A percentile compares a stretch with the other conserved stretches of the same genome.
These are phyloP conservation scores for Lichtheimia ramosa DNA, from an alignment of 371 early-diverging fungal genomes.

Conservation along the genomic window DNA sequence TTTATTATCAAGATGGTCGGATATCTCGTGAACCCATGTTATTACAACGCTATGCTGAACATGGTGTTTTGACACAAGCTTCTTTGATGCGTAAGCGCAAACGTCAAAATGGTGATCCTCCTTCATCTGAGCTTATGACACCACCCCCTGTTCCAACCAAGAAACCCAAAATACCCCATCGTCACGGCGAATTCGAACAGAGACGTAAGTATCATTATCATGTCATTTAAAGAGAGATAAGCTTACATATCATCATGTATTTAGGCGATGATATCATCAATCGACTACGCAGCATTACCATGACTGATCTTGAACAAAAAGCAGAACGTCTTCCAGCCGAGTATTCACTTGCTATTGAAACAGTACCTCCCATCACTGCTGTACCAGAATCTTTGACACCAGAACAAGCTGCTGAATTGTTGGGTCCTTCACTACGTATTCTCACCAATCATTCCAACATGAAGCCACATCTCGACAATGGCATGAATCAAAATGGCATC, in stretches of 20 bases:
- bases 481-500: conserved; percentile 56
- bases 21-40: conserved; percentile 39
- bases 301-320: conserved; percentile 44
- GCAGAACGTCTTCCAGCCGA: conserved; percentile 29
- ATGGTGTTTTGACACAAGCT: conserved; percentile 44
- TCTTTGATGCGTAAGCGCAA: conserved; percentile 46
- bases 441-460: conserved; percentile 42
- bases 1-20: conserved; percentile 47
- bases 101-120: conserved; percentile 30
- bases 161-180: conserved; percentile 51
- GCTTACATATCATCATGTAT: background rate
- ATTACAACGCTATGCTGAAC: conserved; percentile 46
- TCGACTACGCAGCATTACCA: conserved; percentile 39
- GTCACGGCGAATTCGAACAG: conserved; percentile 51
- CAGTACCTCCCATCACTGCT: conserved; percentile 2
- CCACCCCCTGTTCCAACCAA: conserved; percentile 27
- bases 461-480: conserved; percentile 52
- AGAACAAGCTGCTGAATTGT: conserved; percentile 28
- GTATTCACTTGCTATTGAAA: conserved; percentile 38
- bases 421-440: conserved; percentile 36
- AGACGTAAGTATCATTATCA: conserved; percentile 32
- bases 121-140: conserved; percentile 21
- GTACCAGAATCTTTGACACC: conserved; percentile 11
- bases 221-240: no score
- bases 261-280: conserved; percentile 48